phyloP scores from a whole-genome alignment of 192 early-diverging fungal species.

The Podila epicladia region DNA sequence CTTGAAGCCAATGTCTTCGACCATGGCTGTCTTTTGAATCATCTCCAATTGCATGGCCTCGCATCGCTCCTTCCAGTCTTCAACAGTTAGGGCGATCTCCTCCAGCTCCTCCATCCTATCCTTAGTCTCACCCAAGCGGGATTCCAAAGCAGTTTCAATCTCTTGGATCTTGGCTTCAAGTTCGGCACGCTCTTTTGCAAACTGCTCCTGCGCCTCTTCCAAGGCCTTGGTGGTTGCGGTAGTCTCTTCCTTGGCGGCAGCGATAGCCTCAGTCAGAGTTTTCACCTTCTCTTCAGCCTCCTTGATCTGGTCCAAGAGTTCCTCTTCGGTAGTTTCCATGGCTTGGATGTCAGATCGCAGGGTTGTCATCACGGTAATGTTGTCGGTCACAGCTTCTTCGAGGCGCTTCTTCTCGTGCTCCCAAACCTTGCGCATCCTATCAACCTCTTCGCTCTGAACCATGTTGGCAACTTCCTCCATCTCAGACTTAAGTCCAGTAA shows the following conservation, averaged over 20 bases:
- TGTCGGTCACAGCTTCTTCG: constrained; percentile 45
- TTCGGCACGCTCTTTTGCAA: constrained; percentile 8
- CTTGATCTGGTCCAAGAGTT: constrained; percentile 18
- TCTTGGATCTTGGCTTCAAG: constrained; percentile 24
- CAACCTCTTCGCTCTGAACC: constrained; percentile 58
- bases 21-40: constrained; percentile 50
- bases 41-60: constrained; percentile 54
- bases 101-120: constrained; percentile 42
- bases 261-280: constrained; percentile 10
- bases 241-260: constrained; percentile 17
- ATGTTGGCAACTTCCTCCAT: constrained; percentile 57
- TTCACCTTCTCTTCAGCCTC: constrained; percentile 8
- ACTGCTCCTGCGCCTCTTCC: constrained; percentile 8
- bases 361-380: constrained; percentile 48
- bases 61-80: constrained; percentile 50
- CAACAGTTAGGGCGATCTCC: constrained; percentile 33
- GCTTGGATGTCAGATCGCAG: constrained; percentile 54
- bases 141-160: constrained; percentile 10
- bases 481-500: constrained; percentile 56
- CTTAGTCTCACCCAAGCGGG: constrained; percentile 27
- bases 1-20: constrained; percentile 47
- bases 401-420: constrained; percentile 60
- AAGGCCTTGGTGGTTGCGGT: not conserved
- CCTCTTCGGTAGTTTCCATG: constrained; percentile 53
- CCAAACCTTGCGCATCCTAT: constrained; percentile 61